Evolutionary conservation across 2,329 filamentous ascomycete genomes (phyloP), one percentile per base, ranked within the genome.

Genomic region (Ramularia endophylla): DNA sequence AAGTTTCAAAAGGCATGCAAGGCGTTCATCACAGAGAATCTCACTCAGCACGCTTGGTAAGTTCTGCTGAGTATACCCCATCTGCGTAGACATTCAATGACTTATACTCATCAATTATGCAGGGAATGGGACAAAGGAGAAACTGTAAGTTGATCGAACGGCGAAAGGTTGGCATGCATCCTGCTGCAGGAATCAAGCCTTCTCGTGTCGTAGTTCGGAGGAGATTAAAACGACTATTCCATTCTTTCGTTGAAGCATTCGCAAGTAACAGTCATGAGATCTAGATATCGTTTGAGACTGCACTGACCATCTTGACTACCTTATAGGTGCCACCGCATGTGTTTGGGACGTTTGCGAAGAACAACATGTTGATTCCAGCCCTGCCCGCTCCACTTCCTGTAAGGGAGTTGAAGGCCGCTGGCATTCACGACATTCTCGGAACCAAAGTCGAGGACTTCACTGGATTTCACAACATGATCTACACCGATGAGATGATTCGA

Each of bases 361-460:
- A 75, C 38, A 78, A 81, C 58, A 85, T 87, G 75, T 64, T 88
- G 15, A 62, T 87, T n/a, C 81, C 83, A 0, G 78, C 77, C 12
- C 68, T 88, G 19, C 80, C 82, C 0, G 75, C 82, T 0, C 83
- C 84, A 1, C 60, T 88, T 13, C 83, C 84, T 0, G 75, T 82
- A 1, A 72, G 73, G 36, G 83, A 81, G 78, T 65, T 87, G 46
- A 80, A 80, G 61, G 73, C 69, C 32, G 55, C 83, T 13, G 82
- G 80, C 0, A 80, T 87, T 33, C 66, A 78, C 43, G 75, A 83
- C 52, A 76, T 88, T 29, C 67, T 81, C 0, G 82, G 81, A 1
- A 62, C 82, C 2, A 79, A 77, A 50, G 75, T 88, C 2, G 83
- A 87, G 56, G 81, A 88, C 18, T 88, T 81, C 66, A 83, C 86